Base-by-base conservation (phyloP, 371 early-diverging fungal species). In the Rhizopus microsporus region DNA sequence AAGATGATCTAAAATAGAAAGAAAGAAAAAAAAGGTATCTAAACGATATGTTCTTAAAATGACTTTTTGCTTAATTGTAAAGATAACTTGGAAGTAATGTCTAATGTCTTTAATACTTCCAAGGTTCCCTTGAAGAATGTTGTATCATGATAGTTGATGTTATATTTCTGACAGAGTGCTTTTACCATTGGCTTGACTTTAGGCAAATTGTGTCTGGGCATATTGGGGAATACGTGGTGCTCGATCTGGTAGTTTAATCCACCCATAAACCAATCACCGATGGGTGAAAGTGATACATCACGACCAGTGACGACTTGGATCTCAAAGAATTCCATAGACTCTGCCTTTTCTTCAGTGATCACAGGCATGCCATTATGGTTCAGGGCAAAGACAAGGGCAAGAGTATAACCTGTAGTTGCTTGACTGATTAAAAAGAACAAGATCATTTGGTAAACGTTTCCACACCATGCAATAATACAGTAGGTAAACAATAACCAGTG, bases 291-390 rank as follows among this genome's bases (percentile, higher is more conserved):
- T 33, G 68, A 62, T 30, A 94, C 91, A 75, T 94, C 88, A 56
- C 94, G 87, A 17, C 93, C 93, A 33, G 94, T 92, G 42, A 87
- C 68, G 37, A 90, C 84, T 60, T 90, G 90, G 47, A 90, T 84
- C 59, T 86, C 83, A 68, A 84, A 93, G 57, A 92, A 93, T 57
- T 90, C 88, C 80, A 88, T 85, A 5, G 77, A 65, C 23, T 80
- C 75, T 15, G 90, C 83, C 65, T 90, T 85, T 46, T 87, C 82
- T 56, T 78, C 67, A n/a, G 82, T 81, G 67, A 89, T 86, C 30
- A 94, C 84, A 8, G 89, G 88, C 93, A 93, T 94, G 40, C 94
- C 94, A 67, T 89, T 92, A 72, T 94, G 94, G 75, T 94, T 94
- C 45, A 94, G 71, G 30, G 89, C 86, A 67, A 94, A 93, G 12